Base-by-base conservation (phyloP, 768 basidiomycete genomes). In the Lentinula aciculospora region DNA sequence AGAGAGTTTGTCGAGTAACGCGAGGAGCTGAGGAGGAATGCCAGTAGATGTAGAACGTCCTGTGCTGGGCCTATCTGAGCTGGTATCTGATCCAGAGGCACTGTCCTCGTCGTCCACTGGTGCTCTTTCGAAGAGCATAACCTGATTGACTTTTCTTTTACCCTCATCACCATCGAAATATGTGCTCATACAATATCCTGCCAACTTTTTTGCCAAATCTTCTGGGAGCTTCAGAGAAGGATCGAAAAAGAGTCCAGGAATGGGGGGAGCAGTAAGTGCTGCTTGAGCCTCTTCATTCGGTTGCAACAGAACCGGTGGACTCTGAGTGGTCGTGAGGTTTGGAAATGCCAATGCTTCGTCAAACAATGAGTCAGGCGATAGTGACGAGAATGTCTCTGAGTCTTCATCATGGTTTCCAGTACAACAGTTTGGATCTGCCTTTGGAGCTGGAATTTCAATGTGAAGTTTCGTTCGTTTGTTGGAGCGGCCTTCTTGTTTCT, bases 91-190 rank as follows among this genome's bases (percentile, higher is more conserved):
- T 17, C 40, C n/a, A n/a, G n/a, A 17, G 21, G 10, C 40, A n/a
- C 40, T 7, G 40, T 42, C 40, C n/a, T 42, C 32, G 9, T 34
- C 9, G 32, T 42, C 40, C 17, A 31, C n/a, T 13, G 48, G 13
- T 51, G 42, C 49, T 19, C 85, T 80, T 44, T 84, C 84, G 65
- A 96, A 96, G 17, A 96, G 78, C 93, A 95, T 94, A 53, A 88
- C 81, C 69, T 95, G 93, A 65, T 96, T 91, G 47, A 82, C 74
- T 13, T 31, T 34, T 19, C 32, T 15, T 42, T 71, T 61, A 25
- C 70, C 72, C 10, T 67, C 67, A 9, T 64, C 25, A n/a, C 6
- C 39, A 34, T 39, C 65, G 65, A 88, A 89, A 67, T 86, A 89
- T 8, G 75, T 76, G 2, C 70, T 64, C 68, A 82, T 75, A 68